Percentiles rank a stretch among this genome's conserved stretches.
phyloP scores from a whole-genome alignment of 306 rosid species.

The Prunus kanzakura region DNA sequence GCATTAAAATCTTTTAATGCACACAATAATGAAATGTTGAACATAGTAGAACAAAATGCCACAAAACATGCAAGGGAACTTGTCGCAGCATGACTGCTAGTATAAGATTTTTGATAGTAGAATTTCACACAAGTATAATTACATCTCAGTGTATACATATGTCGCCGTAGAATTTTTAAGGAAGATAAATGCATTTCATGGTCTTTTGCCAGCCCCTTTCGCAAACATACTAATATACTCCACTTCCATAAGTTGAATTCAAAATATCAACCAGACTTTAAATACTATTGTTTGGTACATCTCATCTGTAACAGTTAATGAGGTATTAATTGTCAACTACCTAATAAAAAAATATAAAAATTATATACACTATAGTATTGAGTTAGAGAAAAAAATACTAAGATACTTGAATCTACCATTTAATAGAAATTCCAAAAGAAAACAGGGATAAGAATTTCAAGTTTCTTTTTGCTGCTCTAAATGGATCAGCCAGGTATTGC shows the following conservation, averaged over 20 bases:
- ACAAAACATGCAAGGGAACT: conserved; percentile 4
- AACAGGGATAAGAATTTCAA: neutral
- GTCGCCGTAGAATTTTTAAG: neutral
- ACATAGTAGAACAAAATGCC: neutral
- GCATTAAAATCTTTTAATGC: neutral
- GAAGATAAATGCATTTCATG: neutral
- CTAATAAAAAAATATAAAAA: neutral
- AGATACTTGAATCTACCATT: neutral
- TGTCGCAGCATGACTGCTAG: neutral
- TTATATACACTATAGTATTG: neutral
- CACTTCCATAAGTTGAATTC: neutral
- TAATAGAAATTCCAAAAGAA: neutral
- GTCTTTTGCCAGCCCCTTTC: neutral
- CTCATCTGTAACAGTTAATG: neutral
- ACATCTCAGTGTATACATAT: neutral
- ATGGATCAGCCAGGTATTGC: no score
- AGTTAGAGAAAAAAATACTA: neutral
- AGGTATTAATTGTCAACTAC: neutral
- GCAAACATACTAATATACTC: neutral
- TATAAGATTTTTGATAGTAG: neutral
- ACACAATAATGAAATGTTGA: neutral
- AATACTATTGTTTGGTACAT: neutral
- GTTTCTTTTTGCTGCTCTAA: neutral
- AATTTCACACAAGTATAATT: neutral
- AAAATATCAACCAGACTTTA: neutral